Evolutionary conservation across 2,329 filamentous ascomycete species (phyloP), one percentile per base, ranked within the genome.

Genomic region (Apiospora malaysiana): DNA sequence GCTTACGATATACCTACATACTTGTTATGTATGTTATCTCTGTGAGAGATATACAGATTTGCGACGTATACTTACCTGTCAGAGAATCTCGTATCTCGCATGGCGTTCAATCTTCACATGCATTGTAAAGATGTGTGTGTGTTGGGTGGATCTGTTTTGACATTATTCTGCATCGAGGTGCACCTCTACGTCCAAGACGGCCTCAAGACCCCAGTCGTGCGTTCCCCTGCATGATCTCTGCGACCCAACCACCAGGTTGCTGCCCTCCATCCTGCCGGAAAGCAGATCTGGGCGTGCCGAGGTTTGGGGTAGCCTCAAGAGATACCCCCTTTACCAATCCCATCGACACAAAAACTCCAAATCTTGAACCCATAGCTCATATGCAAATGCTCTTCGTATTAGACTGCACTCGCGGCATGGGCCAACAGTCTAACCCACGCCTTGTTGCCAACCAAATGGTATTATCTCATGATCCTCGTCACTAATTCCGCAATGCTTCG

Each of bases 401-500:
- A 63, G 32, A 63, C 56, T n/a, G 56, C 56, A 63, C n/a, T 40
- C 9, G 56, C 56, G 40, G 32, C 56, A 63, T 63, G 56, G 32
- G 56, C 37, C 32, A 63, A 37, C 56, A 63, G 65, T 67, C 65
- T 67, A 46, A 43, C 43, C 43, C 32, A 27, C 23, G 43, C 40
- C 65, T 46, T 45, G 40, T 46, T 46, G 65, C 65, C 65, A 67
- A 46, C 65, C 40, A 67, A 67, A 67, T 45, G 69, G 37, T 69
- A 72, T 72, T 66, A 66, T 70, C 71, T 70, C 69, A 66, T 72
- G 66, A 69, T 72, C 47, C 42, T 69, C 67, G 66, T 72, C 66
- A 67, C 56, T 63, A 63, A 63, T 18, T 63, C 56, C 23, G 56
- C 49, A 70, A 70, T 49, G n/a, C 49, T 42, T 49, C 18, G 43